Evolutionary conservation across 2,329 filamentous ascomycete species (phyloP).

Genomic region (Erysiphe neolycopersici): DNA sequence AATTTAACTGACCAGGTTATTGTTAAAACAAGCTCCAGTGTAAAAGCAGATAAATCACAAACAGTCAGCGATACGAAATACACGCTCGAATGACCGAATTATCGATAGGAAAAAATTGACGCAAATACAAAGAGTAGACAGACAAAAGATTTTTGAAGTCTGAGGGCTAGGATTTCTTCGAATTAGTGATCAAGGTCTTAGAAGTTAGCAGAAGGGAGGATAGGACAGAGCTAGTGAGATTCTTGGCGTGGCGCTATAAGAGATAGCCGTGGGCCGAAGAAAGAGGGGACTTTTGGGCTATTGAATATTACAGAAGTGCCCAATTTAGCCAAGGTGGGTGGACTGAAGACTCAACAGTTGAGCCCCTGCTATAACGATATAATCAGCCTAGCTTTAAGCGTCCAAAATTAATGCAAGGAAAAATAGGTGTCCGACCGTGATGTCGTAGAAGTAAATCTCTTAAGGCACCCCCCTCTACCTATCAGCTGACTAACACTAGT

Average conservation of each 20-base stretch:
- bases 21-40: conserved; percentile 8
- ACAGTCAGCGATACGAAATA: conserved; percentile 14
- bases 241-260: background rate
- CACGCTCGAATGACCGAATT: conserved; percentile 11
- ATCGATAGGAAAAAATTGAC: conserved; percentile 14
- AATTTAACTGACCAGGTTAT: conserved; percentile 11
- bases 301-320: no score
- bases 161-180: background rate
- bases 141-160: background rate
- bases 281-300: background rate
- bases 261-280: background rate
- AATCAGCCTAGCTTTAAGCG: no score
- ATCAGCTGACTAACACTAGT: no score
- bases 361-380: no score
- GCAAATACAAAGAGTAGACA: conserved; percentile 5
- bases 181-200: background rate
- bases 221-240: background rate
- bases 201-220: background rate
- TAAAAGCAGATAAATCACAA: conserved; percentile 14
- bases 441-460: no score
- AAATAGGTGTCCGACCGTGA: no score
- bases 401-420: no score
- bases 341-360: no score
- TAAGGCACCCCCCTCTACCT: no score
- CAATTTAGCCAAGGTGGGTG: no score